Evolutionary conservation across 805 yeast genomes (phyloP).

Genomic region (Zygoascus ofunaensis): DNA sequence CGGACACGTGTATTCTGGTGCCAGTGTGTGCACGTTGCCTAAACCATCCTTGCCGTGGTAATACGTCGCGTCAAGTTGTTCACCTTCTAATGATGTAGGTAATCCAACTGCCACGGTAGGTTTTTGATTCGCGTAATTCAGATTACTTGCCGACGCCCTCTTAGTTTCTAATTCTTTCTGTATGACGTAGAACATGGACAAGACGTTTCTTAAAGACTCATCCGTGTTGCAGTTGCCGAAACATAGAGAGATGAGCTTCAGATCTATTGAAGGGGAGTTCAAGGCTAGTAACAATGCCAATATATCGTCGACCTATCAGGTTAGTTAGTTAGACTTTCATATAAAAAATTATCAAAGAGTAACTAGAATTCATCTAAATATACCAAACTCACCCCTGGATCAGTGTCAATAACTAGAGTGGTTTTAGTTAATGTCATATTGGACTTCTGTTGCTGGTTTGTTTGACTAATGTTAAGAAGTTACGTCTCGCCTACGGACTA

Average conservation of each 20-base stretch:
- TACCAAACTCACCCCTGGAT: slow-evolving; percentile 30
- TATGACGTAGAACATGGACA: slow-evolving; percentile 30
- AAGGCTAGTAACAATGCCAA: background rate
- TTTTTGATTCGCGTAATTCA: slow-evolving; percentile 19
- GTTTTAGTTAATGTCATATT: background rate
- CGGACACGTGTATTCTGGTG: slow-evolving; percentile 30
- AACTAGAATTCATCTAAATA: background rate
- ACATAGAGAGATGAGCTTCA: slow-evolving; percentile 28
- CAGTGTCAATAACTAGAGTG: slow-evolving; percentile 31
- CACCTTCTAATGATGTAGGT: slow-evolving; percentile 22
- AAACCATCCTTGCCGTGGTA: slow-evolving; percentile 36
- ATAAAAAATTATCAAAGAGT: background rate
- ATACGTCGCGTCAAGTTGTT: slow-evolving; percentile 30
- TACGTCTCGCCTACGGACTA: too few relatives aligned
- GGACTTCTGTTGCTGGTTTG: too few relatives aligned
- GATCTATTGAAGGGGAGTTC: slow-evolving; percentile 16
- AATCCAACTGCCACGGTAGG: slow-evolving; percentile 31
- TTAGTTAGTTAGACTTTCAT: background rate
- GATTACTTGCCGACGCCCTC: slow-evolving; percentile 10
- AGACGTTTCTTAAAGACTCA: slow-evolving; percentile 28
- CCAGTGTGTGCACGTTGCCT: slow-evolving; percentile 30
- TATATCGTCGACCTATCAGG: slow-evolving; percentile 23
- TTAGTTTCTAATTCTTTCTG: slow-evolving; percentile 25
- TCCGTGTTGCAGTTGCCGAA: slow-evolving; percentile 32
- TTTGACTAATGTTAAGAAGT: too few relatives aligned